A percentile compares a stretch with the other conserved stretches of the same genome.
Evolutionary conservation across 208 protist species (phyloP).

Genomic region (Polymyxa betae): DNA sequence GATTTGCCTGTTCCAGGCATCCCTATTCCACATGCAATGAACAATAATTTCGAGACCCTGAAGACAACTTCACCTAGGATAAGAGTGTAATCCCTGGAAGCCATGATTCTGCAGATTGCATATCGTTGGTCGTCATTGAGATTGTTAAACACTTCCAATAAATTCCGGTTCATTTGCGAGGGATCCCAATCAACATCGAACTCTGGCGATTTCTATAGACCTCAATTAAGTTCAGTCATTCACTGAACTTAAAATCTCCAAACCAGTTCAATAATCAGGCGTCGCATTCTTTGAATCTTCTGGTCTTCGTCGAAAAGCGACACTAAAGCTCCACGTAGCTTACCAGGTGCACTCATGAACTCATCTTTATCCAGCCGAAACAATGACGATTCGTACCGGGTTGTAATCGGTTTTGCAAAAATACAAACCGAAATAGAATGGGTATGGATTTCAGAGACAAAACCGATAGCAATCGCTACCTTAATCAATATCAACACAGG

Average conservation of each 20-base stretch:
- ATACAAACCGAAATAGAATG: slow-evolving; percentile 17
- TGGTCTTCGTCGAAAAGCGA: not conserved
- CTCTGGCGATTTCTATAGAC: not conserved
- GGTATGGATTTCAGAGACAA: not conserved
- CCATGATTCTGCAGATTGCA: slow-evolving; percentile 12
- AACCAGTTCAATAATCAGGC: slow-evolving; percentile 31
- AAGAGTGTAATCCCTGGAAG: slow-evolving; percentile 48
- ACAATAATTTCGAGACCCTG: not conserved
- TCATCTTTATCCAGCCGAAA: slow-evolving; percentile 43
- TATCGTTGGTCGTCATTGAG: slow-evolving; percentile 53
- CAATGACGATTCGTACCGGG: not conserved
- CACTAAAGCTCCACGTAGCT: not conserved
- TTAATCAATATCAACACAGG: not conserved
- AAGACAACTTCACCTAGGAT: not conserved
- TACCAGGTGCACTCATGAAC: slow-evolving; percentile 11
- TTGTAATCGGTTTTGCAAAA: not conserved
- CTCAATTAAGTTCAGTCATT: not conserved
- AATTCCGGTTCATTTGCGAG: not conserved
- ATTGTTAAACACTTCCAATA: not conserved
- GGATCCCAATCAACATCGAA: not conserved
- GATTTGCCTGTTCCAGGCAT: slow-evolving; percentile 79
- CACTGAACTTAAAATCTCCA: not conserved
- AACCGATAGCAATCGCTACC: not conserved
- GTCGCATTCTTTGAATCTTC: not conserved
- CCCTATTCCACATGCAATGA: slow-evolving; percentile 61